Base-by-base conservation (phyloP, 140 eudicot species). In the Ambrosia hybrid region DNA sequence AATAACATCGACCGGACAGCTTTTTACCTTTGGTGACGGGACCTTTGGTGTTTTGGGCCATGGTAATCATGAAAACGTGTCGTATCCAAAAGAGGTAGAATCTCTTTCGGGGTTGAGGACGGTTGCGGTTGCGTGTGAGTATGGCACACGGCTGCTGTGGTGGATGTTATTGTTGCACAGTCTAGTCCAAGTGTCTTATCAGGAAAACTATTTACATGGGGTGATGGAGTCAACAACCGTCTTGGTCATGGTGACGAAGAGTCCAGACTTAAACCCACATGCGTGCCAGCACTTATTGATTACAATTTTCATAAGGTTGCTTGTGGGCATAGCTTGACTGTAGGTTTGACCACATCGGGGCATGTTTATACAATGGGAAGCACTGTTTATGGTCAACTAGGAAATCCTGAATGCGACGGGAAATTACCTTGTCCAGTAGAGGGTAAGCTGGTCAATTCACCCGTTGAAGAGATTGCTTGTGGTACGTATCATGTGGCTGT, bases 61-160 rank as follows among this genome's bases (percentile, higher is more conserved):
- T 36, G 97, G 96, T 0, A 83, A 91, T 81, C 61, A 94, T 57
- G 96, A 81, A 70, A 88, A 59, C 69, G 81, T 85, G 17, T 72
- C 78, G 21, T 83, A 74, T 65, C 97, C 97, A 3, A 86, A 83
- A 65, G 97, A 88, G 78, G 91, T 91, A 16, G 91, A 83, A 9
- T 91, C 97, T 71, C 75, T 91, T 36, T 82, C 85, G 9, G 97
- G 97, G 9, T 69, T 91, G 77, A 80, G 91, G 71, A 86, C 96
- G 2, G 53, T 91, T 73, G 86, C 94, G 8, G 96, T 89, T 63
- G 94, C 97, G 2, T 91, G 97, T 71, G 97, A 11, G 97, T 91
- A 59, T 91, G 97, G 97, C 97, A 91, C 71, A 91, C 96, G 51
- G 97, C 97, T 73, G 97, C 97, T 67, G 87, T 91, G 61, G 97